These are phyloP conservation scores for Selaginella moellendorffii DNA, from an alignment of 75 land plant genomes.

Conservation along the genomic window DNA sequence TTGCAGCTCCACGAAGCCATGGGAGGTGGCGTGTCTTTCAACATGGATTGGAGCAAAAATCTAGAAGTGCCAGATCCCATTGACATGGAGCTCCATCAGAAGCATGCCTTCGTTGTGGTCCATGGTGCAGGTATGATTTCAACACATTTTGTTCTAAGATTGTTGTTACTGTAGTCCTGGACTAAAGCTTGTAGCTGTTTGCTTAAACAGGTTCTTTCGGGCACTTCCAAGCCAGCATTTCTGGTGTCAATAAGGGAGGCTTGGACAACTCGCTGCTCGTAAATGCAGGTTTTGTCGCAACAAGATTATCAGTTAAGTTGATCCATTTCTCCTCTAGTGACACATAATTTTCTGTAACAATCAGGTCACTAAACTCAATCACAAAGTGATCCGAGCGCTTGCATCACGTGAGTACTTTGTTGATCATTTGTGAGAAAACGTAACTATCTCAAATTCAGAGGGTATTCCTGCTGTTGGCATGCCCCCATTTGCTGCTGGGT, in stretches of 20 bases:
- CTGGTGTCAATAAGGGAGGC: slow-evolving; percentile 93
- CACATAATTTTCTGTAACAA: not conserved
- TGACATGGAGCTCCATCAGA: not conserved
- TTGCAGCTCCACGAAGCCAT: not conserved
- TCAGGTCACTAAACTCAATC: slow-evolving; percentile 85
- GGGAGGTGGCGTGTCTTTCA: not conserved
- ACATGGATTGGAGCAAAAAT: not conserved
- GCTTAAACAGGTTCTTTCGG: slow-evolving; percentile 74
- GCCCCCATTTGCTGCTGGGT: slow-evolving; percentile 86
- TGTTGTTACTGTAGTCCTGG: not conserved
- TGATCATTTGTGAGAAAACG: not conserved
- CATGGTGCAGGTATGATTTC: not conserved
- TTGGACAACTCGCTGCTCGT: slow-evolving; percentile 45
- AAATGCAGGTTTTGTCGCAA: slow-evolving; percentile 95
- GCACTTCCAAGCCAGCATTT: slow-evolving; percentile 90
- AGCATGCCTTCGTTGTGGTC: not conserved
- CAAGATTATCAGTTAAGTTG: slow-evolving; percentile 63
- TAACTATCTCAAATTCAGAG: slow-evolving; percentile 28
- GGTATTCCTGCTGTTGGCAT: slow-evolving; percentile 89
- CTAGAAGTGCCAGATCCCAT: not conserved
- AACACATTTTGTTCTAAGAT: not conserved
- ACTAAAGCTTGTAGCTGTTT: too few species aligned
- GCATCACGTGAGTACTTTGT: slow-evolving; percentile 52
- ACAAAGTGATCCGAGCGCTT: slow-evolving; percentile 74
- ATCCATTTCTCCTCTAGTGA: not conserved